phyloP scores from a whole-genome alignment of 352 stramenopile species.

The Halophytophthora batemanensis region DNA sequence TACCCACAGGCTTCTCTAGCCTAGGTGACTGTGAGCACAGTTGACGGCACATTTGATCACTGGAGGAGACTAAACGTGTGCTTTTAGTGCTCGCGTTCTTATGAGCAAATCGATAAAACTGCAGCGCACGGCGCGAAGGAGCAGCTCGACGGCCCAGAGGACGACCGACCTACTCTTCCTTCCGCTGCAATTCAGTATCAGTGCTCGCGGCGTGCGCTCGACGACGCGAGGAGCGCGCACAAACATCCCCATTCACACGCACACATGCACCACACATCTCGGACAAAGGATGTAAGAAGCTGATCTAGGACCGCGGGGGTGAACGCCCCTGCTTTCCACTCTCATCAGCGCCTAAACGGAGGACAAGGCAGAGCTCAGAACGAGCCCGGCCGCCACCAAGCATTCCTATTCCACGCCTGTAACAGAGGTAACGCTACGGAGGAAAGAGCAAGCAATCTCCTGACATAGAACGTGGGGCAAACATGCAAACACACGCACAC shows the following conservation, averaged over 20 bases:
- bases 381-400: conserved; percentile 53
- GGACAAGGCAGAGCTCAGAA: conserved; percentile 60
- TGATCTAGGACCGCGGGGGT: conserved; percentile 65
- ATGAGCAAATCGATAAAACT: conserved; percentile 85
- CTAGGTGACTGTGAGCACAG: conserved; percentile 64
- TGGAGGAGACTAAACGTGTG: conserved; percentile 70
- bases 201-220: conserved; percentile 26
- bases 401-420: conserved; percentile 80
- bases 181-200: conserved; percentile 80
- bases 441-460: conserved; percentile 65
- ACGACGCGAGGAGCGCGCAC: background rate
- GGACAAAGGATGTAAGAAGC: conserved; percentile 53
- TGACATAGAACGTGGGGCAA: conserved; percentile 75
- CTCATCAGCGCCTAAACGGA: conserved; percentile 74
- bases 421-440: conserved; percentile 77
- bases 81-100: conserved; percentile 83
- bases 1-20: background rate
- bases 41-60: conserved; percentile 86
- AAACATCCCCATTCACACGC: background rate
- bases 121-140: conserved; percentile 40
- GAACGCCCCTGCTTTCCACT: conserved; percentile 51
- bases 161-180: conserved; percentile 20
- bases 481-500: conserved; percentile 10
- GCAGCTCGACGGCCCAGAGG: background rate
- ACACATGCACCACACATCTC: background rate